Evolutionary conservation across 2,329 filamentous ascomycete species (phyloP).

Genomic region (Sphaerulina populicola): DNA sequence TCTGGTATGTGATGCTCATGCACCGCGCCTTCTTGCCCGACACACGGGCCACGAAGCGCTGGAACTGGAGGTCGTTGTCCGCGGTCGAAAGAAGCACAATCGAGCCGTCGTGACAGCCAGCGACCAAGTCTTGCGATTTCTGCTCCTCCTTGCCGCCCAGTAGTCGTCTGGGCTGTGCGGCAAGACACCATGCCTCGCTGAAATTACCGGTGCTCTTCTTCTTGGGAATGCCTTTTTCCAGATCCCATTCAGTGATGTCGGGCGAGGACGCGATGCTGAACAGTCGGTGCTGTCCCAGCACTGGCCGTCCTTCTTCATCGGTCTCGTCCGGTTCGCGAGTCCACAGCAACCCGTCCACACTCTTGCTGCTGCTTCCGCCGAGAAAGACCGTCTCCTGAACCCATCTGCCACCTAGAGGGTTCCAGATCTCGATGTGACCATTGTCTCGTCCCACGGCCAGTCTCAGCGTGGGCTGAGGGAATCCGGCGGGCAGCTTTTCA

Average conservation of each 20-base stretch:
- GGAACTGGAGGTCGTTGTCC: constrained; percentile 72
- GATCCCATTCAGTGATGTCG: constrained; percentile 89
- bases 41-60: constrained; percentile 65
- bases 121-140: constrained; percentile 57
- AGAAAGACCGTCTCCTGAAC: constrained; percentile 79
- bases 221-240: constrained; percentile 67
- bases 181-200: constrained; percentile 94
- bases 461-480: constrained; percentile 53
- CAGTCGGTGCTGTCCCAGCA: constrained; percentile 67
- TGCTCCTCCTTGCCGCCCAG: constrained; percentile 19
- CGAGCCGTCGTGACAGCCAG: constrained; percentile 84
- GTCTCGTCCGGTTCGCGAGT: constrained; percentile 73
- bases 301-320: constrained; percentile 52
- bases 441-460: constrained; percentile 87
- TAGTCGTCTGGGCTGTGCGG: constrained; percentile 62
- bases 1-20: constrained; percentile 84
- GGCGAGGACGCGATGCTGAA: constrained; percentile 96
- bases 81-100: constrained; percentile 80
- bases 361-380: constrained; percentile 52
- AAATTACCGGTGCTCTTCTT: constrained; percentile 84
- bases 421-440: constrained; percentile 97
- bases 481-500: constrained; percentile 29
- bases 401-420: constrained; percentile 73
- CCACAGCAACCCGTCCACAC: constrained; percentile 86
- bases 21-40: constrained; percentile 79